Conservation (phyloP, 352 stramenopile genomes). For the Chrysophaeum taylorii region DNA sequence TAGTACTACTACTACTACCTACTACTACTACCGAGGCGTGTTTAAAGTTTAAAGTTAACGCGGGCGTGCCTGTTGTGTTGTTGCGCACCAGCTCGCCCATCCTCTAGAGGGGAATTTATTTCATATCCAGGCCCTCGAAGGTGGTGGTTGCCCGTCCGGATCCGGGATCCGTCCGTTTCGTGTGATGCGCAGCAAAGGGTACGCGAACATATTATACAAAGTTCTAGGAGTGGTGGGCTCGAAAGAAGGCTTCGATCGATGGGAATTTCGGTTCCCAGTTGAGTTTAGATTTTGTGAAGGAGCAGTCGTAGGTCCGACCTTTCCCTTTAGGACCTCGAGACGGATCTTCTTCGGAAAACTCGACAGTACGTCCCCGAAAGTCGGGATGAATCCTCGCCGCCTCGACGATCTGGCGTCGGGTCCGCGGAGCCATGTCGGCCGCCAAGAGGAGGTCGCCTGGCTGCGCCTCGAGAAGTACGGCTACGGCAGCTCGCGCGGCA, state of each 20-base stretch:
- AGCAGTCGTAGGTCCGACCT: constrained; percentile 12
- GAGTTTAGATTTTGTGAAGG: neutral
- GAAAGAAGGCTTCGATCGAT: constrained; percentile 9
- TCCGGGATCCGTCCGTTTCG: no score
- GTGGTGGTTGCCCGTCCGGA: no score
- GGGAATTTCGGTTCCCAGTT: constrained; percentile 6
- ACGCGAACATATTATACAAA: no score
- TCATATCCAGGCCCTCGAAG: no score
- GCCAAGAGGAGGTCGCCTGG: constrained; percentile 1
- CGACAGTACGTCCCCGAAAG: neutral
- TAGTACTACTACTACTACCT: no score
- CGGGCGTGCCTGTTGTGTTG: no score
- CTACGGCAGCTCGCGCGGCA: constrained; percentile 1
- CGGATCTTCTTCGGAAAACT: neutral
- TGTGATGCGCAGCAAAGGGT: no score
- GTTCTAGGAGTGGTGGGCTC: no score
- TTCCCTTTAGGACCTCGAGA: neutral
- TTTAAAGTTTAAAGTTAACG: no score
- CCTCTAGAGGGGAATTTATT: no score
- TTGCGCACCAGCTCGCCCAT: no score
- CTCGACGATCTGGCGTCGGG: constrained; percentile 8
- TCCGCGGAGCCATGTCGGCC: neutral
- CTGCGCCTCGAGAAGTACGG: neutral
- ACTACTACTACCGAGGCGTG: no score
- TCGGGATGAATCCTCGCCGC: neutral